phyloP scores from a whole-genome alignment of 176 grass and related monocot genomes.

The Triticum turgidum region DNA sequence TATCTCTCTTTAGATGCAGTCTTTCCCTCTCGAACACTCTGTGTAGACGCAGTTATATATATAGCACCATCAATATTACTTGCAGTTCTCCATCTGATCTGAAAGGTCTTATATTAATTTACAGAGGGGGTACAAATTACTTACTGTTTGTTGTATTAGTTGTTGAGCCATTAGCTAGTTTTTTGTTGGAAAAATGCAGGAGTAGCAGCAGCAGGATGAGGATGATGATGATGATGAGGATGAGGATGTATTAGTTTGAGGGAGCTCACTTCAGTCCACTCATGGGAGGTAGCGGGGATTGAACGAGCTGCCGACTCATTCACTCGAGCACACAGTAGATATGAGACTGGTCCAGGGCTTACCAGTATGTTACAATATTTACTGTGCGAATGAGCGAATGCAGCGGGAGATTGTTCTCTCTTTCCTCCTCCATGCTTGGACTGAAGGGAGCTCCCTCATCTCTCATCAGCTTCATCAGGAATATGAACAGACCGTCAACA shows the following conservation, averaged over 20 bases:
- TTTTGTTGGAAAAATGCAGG: not conserved
- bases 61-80: not conserved
- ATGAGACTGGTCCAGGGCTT: not conserved
- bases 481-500: not conserved
- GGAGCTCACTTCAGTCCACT: slow-evolving; percentile 32
- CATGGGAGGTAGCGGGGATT: slow-evolving; percentile 33
- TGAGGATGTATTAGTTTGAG: not conserved
- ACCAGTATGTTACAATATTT: not conserved
- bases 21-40: not conserved
- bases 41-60: not conserved
- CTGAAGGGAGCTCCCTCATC: slow-evolving; percentile 35
- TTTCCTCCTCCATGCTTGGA: slow-evolving; percentile 36
- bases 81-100: too few species aligned
- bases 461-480: slow-evolving; percentile 11
- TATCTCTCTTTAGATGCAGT: not conserved
- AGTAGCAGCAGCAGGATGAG: not conserved
- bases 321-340: slow-evolving; percentile 5
- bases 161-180: not conserved
- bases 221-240: not conserved
- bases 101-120: too few species aligned
- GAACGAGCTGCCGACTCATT: slow-evolving; percentile 36
- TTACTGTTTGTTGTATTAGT: not conserved
- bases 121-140: not conserved
- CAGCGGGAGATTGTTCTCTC: slow-evolving; percentile 33
- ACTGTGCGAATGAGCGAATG: slow-evolving; percentile 20